phyloP scores from a whole-genome alignment of 352 stramenopile species.

The Globisporangium emineosum region DNA sequence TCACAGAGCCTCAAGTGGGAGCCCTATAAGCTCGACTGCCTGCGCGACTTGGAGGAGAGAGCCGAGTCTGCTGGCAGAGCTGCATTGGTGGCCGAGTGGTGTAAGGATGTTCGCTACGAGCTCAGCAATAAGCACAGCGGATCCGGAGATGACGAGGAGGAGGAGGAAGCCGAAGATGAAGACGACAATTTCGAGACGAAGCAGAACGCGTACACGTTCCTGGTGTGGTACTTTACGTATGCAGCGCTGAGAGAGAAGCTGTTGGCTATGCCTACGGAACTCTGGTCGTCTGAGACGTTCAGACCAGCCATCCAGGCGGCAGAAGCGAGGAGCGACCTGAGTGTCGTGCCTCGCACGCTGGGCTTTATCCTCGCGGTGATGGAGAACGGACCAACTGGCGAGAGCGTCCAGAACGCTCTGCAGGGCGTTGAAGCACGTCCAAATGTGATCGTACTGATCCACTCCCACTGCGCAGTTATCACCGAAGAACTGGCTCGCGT shows the following conservation, averaged over 20 bases:
- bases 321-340: background rate
- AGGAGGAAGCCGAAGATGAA: background rate
- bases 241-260: background rate
- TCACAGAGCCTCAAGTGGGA: slow-evolving; percentile 8
- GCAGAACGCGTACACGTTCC: slow-evolving; percentile 7
- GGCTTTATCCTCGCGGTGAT: slow-evolving; percentile 3
- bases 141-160: background rate
- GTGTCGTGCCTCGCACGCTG: background rate
- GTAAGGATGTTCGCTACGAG: slow-evolving; percentile 1
- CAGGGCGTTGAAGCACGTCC: background rate
- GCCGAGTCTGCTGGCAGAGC: background rate
- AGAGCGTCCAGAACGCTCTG: background rate
- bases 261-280: background rate
- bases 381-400: background rate
- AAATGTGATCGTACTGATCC: background rate
- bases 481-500: background rate
- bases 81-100: background rate
- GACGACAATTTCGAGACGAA: background rate
- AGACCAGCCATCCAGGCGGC: background rate
- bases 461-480: background rate
- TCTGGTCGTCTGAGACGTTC: slow-evolving; percentile 3
- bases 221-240: slow-evolving; percentile 9
- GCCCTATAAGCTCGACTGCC: background rate
- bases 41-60: slow-evolving; percentile 1
- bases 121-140: background rate